phyloP scores from a whole-genome alignment of 257 asterid genomes.

The Ligustrum vulgare region DNA sequence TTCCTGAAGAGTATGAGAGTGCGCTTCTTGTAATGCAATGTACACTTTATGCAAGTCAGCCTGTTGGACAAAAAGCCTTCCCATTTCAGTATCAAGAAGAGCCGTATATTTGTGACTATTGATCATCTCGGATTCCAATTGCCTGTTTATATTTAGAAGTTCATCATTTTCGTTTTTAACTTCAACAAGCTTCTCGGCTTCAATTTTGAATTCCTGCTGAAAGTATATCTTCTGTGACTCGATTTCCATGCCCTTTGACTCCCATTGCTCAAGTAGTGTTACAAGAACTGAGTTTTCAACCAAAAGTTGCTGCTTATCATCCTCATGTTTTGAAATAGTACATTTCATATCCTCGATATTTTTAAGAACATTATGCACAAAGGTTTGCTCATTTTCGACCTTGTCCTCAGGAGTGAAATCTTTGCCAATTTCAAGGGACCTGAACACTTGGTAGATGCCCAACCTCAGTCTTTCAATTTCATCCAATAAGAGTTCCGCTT shows the following conservation, averaged over 20 bases:
- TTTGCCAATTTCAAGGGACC: constrained; percentile 49
- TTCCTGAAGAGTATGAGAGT: constrained; percentile 52
- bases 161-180: constrained; percentile 53
- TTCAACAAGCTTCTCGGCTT: constrained; percentile 50
- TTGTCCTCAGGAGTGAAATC: constrained; percentile 35
- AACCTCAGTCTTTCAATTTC: constrained; percentile 71
- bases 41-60: constrained; percentile 51
- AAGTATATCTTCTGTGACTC: constrained; percentile 55
- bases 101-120: constrained; percentile 40
- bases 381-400: constrained; percentile 54
- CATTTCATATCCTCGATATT: constrained; percentile 58
- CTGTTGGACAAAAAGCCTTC: constrained; percentile 44
- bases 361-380: constrained; percentile 49
- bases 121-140: constrained; percentile 45
- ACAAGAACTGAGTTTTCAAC: constrained; percentile 80
- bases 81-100: constrained; percentile 49
- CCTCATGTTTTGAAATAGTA: constrained; percentile 52
- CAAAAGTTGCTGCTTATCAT: constrained; percentile 58
- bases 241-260: constrained; percentile 59
- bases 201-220: constrained; percentile 48
- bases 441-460: constrained; percentile 71
- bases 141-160: constrained; percentile 56
- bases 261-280: constrained; percentile 69
- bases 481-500: constrained; percentile 76
- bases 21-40: constrained; percentile 41